Evolutionary conservation across 805 yeast species (phyloP).

Genomic region (Candida multigemmis): DNA sequence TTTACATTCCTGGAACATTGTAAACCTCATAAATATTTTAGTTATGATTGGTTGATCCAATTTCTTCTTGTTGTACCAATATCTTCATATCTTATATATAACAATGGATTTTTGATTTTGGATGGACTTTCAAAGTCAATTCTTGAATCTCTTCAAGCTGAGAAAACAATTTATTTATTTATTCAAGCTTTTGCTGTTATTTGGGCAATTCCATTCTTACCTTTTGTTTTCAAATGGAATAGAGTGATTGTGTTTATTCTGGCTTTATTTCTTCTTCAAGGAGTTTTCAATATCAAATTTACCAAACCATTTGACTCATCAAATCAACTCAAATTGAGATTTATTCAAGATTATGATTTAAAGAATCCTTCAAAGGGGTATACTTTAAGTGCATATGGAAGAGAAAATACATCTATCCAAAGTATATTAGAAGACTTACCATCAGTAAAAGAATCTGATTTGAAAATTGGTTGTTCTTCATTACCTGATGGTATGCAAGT

Average conservation of each 20-base stretch:
- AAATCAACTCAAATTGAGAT: constrained; percentile 66
- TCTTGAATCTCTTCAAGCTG: constrained; percentile 51
- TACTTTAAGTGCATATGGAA: constrained; percentile 39
- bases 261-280: constrained; percentile 11
- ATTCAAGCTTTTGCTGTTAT: constrained; percentile 18
- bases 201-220: constrained; percentile 43
- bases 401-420: constrained; percentile 35
- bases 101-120: constrained; percentile 45
- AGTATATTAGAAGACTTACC: constrained; percentile 55
- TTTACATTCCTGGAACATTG: constrained; percentile 4
- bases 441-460: constrained; percentile 34
- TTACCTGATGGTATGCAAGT: constrained; percentile 38
- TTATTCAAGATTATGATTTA: constrained; percentile 53
- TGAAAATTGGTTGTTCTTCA: constrained; percentile 22
- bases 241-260: constrained; percentile 34
- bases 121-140: constrained; percentile 64
- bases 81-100: constrained; percentile 44
- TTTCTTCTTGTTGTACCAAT: constrained; percentile 61
- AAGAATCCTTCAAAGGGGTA: constrained; percentile 17
- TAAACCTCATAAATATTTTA: constrained; percentile 28
- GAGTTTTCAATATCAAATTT: constrained; percentile 7
- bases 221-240: constrained; percentile 64
- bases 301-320: constrained; percentile 49
- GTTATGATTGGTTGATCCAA: constrained; percentile 79
- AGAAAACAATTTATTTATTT: constrained; percentile 20